Percentiles rank a stretch among this genome's conserved stretches.
Evolutionary conservation across 2,329 filamentous ascomycete genomes (phyloP).

Genomic region (Teratosphaeria gauchensis): DNA sequence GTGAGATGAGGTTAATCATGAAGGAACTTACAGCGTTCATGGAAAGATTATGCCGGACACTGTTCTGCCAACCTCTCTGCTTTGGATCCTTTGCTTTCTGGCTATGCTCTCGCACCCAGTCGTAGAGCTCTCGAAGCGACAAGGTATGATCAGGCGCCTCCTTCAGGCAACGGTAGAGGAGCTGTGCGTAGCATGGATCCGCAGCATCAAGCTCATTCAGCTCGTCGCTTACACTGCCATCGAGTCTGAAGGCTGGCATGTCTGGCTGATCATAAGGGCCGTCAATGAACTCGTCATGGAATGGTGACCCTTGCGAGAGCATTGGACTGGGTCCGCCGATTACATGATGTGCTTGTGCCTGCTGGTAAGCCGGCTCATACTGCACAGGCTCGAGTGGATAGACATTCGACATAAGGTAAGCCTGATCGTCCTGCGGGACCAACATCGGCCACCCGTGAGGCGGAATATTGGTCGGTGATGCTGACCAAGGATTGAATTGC

Average conservation of each 20-base stretch:
- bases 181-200: slow-evolving; percentile 55
- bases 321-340: slow-evolving; percentile 2
- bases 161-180: slow-evolving; percentile 69
- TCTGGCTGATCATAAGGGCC: slow-evolving; percentile 1
- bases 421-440: neutral
- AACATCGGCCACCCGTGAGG: neutral
- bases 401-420: neutral
- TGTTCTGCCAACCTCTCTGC: slow-evolving; percentile 77
- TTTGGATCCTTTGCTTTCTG: slow-evolving; percentile 55
- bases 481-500: neutral
- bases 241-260: neutral
- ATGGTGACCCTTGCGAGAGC: slow-evolving; percentile 5
- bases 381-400: neutral
- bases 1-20: slow-evolving; percentile 3
- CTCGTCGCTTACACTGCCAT: slow-evolving; percentile 5
- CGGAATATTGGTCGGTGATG: neutral
- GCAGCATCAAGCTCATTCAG: slow-evolving; percentile 11
- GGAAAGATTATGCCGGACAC: slow-evolving; percentile 87
- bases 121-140: slow-evolving; percentile 77
- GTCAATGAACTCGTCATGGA: slow-evolving; percentile 2
- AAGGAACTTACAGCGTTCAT: slow-evolving; percentile 72
- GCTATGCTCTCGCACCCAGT: slow-evolving; percentile 79
- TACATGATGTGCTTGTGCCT: neutral
- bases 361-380: neutral
- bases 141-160: slow-evolving; percentile 57